Evolutionary conservation across 768 basidiomycete species (phyloP).

Genomic region (Leccinellum albellum): DNA sequence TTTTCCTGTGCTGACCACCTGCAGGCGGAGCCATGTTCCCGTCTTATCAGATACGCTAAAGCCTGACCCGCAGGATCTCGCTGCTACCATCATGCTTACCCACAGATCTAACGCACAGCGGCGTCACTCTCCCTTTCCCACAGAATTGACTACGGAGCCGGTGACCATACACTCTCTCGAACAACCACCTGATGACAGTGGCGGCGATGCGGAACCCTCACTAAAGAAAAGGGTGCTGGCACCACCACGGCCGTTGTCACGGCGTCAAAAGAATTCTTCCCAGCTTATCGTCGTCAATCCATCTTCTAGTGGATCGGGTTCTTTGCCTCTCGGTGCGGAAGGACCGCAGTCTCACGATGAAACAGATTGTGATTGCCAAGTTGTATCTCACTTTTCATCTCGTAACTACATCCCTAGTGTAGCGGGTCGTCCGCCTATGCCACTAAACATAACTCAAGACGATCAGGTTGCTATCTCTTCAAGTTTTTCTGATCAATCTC

Average conservation of each 20-base stretch:
- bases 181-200: background rate
- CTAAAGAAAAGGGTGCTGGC: conserved; percentile 14
- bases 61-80: conserved; percentile 27
- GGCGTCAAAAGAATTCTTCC: conserved; percentile 5
- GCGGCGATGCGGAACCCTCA: background rate
- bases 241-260: conserved; percentile 18
- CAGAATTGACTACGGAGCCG: background rate
- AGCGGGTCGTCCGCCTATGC: background rate
- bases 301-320: background rate
- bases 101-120: conserved; percentile 25
- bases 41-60: conserved; percentile 32
- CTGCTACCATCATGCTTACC: conserved; percentile 22
- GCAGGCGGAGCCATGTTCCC: conserved; percentile 28
- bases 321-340: background rate
- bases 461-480: background rate
- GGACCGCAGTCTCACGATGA: conserved; percentile 1
- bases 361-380: background rate
- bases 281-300: background rate
- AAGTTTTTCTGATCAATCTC: background rate
- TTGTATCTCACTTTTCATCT: background rate
- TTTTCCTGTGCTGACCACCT: background rate
- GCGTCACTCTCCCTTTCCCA: background rate
- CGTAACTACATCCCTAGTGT: background rate
- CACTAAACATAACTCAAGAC: background rate
- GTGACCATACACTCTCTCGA: background rate